Percentiles rank a stretch among this genome's conserved stretches.
phyloP scores from a whole-genome alignment of 768 basidiomycete genomes.

The Rhodotorula paludigena region DNA sequence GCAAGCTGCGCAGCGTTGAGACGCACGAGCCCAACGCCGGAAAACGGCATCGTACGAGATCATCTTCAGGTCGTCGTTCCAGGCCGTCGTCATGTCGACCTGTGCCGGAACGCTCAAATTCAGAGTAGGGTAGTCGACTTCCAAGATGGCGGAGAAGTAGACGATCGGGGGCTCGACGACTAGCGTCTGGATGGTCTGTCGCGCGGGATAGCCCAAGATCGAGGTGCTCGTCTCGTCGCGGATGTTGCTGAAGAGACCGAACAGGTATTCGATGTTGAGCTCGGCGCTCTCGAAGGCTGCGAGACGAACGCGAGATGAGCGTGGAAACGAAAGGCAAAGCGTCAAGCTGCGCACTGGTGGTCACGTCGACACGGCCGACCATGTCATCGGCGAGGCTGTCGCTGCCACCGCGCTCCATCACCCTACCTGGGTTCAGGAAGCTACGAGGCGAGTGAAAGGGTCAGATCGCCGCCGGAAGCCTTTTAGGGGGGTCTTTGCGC shows the following conservation, averaged over 20 bases:
- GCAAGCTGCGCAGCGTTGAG: too few species aligned
- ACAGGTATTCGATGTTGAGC: constrained; percentile 9
- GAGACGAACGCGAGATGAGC: too few species aligned
- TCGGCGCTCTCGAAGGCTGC: constrained; percentile 1
- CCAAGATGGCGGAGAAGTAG: not conserved
- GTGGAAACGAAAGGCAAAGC: too few species aligned
- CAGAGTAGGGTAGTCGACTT: not conserved
- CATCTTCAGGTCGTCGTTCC: constrained; percentile 15
- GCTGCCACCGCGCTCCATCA: not conserved
- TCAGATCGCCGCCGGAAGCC: not conserved
- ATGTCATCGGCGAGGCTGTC: not conserved
- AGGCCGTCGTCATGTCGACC: not conserved
- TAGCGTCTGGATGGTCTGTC: not conserved
- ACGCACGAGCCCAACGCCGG: constrained; percentile 10
- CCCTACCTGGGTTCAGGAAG: not conserved
- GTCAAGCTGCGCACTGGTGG: constrained; percentile 10
- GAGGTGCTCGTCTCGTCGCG: not conserved
- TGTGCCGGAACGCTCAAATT: not conserved
- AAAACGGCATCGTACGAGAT: constrained; percentile 7
- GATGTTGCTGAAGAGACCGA: not conserved
- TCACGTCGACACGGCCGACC: constrained; percentile 3
- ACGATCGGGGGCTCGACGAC: constrained; percentile 7
- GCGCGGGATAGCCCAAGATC: not conserved
- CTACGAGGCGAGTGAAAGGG: not conserved
- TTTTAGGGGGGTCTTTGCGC: too few species aligned